phyloP scores from a whole-genome alignment of 2,329 filamentous ascomycete species.

The Epichloe aotearoae region DNA sequence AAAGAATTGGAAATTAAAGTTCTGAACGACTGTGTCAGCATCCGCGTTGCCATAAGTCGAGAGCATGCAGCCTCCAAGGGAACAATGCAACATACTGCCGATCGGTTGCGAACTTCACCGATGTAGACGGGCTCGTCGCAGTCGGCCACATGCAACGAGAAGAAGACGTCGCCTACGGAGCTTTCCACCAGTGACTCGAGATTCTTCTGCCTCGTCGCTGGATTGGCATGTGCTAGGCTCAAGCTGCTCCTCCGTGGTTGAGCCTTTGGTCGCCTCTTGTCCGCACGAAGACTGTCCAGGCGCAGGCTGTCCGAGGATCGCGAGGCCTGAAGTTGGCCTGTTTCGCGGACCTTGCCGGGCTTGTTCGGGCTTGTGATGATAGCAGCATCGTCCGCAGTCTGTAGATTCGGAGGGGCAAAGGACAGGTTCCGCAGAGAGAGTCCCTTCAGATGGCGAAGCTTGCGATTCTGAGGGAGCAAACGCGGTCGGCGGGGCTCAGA shows the following conservation, averaged over 20 bases:
- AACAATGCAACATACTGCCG: conserved; percentile 39
- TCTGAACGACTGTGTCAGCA: conserved; percentile 28
- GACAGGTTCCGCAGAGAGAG: conserved; percentile 78
- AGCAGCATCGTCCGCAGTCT: conserved; percentile 69
- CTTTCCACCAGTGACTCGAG: conserved; percentile 60
- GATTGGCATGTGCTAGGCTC: conserved; percentile 32
- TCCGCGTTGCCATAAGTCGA: background rate
- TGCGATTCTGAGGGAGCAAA: conserved; percentile 63
- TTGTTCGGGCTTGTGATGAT: conserved; percentile 60
- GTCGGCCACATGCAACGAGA: conserved; percentile 61
- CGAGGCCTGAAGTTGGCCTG: conserved; percentile 38
- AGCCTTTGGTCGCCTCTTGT: conserved; percentile 7
- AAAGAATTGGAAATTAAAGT: conserved; percentile 81
- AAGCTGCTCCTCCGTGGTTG: conserved; percentile 34
- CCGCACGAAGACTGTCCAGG: conserved; percentile 2
- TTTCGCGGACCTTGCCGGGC: conserved; percentile 36
- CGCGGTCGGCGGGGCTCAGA: conserved; percentile 31
- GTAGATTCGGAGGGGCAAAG: conserved; percentile 43
- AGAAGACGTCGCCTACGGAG: conserved; percentile 76
- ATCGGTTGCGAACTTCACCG: conserved; percentile 65
- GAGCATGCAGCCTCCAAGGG: background rate
- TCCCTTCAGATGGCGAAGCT: conserved; percentile 74
- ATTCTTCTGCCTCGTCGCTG: conserved; percentile 52
- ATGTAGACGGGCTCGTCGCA: conserved; percentile 70
- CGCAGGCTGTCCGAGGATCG: conserved; percentile 25